Evolutionary conservation across 2,329 filamentous ascomycete species (phyloP), one percentile per base, ranked within the genome.

Genomic region (Ophiostoma himal-ulmi): DNA sequence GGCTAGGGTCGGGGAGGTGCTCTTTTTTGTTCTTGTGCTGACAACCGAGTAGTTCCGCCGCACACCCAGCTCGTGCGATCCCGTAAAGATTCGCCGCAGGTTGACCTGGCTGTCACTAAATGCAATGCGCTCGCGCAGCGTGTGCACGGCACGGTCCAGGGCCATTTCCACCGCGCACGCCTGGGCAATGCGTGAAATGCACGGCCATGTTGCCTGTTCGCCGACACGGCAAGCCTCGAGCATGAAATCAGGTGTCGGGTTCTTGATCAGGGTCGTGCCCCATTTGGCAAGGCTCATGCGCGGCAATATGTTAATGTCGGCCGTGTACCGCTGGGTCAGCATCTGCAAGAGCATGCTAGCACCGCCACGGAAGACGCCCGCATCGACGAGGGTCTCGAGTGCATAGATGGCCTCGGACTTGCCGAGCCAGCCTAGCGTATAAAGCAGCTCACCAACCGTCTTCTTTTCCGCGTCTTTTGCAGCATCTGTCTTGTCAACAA

Each of bases 201-300:
- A 94, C 0, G 94, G 93, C 94, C 94, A 98, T 0, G 94, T 96
- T 2, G 94, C 94, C 71, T 89, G 85, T 78, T 97, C 92, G 7
- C 94, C 94, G 36, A 87, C 85, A 7, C 92, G 81, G 75, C 91
- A 91, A 10, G 91, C 90, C 66, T 90, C 85, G 5, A 90, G 79
- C 92, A 98, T 96, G 77, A 96, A 98, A 5, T 94, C 91, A 0
- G 88, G 82, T 0, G 91, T 93, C 1, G 94, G 94, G 71, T 98
- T 98, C 73, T 86, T 90, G 64, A 98, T 82, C 36, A 97, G 88
- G 10, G 86, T 85, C 0, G 91, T 89, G 30, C 73, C 72, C 74
- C 74, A 75, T 7, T 34, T 26, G 14, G 71, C 72, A 34, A 74
- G 70, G 64, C 73, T 70, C 73, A 76, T 75, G 69, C 74, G 75